These are phyloP conservation scores for Camellia japonica DNA, from an alignment of 148 eudicot species.

Conservation along the genomic window DNA sequence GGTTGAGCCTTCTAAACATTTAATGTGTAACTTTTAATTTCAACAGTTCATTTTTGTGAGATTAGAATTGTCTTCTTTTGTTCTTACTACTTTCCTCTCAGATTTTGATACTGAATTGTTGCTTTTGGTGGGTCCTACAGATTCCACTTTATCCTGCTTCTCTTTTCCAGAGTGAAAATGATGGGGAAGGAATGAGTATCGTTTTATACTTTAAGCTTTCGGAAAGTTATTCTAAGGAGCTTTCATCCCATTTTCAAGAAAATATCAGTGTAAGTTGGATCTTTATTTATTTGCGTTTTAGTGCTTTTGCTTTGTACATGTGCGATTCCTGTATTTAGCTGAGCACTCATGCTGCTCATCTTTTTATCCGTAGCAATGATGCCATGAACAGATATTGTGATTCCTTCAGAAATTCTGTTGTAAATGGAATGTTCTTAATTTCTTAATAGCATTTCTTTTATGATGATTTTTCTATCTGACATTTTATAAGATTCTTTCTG, in stretches of 20 bases:
- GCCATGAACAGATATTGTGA: background rate
- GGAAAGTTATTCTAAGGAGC: conserved; percentile 71
- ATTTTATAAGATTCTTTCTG: background rate
- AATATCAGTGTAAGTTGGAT: conserved; percentile 57
- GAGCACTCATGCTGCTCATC: background rate
- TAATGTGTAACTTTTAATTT: background rate
- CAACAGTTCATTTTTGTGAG: background rate
- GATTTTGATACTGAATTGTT: conserved; percentile 2
- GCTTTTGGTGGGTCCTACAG: conserved; percentile 38
- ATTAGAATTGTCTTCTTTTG: background rate
- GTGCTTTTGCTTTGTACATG: background rate
- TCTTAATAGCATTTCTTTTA: background rate
- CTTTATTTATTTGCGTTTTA: background rate
- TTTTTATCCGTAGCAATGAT: background rate
- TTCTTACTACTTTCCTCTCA: conserved; percentile 2
- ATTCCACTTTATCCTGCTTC: conserved; percentile 81
- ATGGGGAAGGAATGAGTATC: conserved; percentile 88
- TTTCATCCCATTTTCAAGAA: conserved; percentile 71
- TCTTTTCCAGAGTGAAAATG: conserved; percentile 73
- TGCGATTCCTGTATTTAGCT: background rate
- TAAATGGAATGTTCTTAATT: background rate
- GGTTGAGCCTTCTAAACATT: background rate
- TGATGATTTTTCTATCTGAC: background rate
- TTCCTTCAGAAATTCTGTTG: background rate
- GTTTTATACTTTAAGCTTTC: conserved; percentile 85